Percentiles rank a stretch among this genome's conserved stretches.
phyloP scores from a whole-genome alignment of 2,329 filamentous ascomycete genomes.

The Cordyceps pruinosa region DNA sequence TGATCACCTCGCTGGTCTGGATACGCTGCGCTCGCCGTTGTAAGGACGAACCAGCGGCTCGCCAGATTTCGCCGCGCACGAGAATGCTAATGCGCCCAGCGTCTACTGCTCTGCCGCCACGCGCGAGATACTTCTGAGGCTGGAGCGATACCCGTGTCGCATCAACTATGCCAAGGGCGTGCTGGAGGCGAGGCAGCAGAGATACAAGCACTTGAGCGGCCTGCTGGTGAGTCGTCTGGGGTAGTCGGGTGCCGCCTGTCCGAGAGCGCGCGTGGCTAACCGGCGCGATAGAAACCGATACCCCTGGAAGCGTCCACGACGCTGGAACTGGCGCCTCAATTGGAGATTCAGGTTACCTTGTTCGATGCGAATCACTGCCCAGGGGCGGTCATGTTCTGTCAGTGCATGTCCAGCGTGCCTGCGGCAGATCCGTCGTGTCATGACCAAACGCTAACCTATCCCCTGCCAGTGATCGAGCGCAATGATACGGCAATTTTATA shows the following conservation, averaged over 20 bases:
- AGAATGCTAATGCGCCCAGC: constrained; percentile 25
- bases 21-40: constrained; percentile 70
- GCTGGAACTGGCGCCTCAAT: constrained; percentile 65
- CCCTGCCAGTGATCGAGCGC: constrained; percentile 60
- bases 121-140: constrained; percentile 67
- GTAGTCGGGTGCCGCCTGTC: not conserved
- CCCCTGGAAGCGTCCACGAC: constrained; percentile 72
- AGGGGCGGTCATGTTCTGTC: constrained; percentile 82
- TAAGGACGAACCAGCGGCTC: constrained; percentile 26
- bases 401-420: constrained; percentile 18
- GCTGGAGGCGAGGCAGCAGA: constrained; percentile 64
- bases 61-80: not conserved
- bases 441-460: not conserved
- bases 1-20: constrained; percentile 78
- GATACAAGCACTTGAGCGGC: constrained; percentile 68
- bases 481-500: constrained; percentile 69
- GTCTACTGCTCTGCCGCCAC: constrained; percentile 88
- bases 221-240: constrained; percentile 46
- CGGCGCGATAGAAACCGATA: constrained; percentile 56
- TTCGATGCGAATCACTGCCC: constrained; percentile 90
- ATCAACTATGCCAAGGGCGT: constrained; percentile 76
- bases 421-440: no score
- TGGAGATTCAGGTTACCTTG: constrained; percentile 70
- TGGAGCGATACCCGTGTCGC: constrained; percentile 73
- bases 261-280: not conserved